Percentiles rank a stretch among this genome's conserved stretches.
Evolutionary conservation across 108 stramenopile species (phyloP).

Genomic region (Nitzschia palea): DNA sequence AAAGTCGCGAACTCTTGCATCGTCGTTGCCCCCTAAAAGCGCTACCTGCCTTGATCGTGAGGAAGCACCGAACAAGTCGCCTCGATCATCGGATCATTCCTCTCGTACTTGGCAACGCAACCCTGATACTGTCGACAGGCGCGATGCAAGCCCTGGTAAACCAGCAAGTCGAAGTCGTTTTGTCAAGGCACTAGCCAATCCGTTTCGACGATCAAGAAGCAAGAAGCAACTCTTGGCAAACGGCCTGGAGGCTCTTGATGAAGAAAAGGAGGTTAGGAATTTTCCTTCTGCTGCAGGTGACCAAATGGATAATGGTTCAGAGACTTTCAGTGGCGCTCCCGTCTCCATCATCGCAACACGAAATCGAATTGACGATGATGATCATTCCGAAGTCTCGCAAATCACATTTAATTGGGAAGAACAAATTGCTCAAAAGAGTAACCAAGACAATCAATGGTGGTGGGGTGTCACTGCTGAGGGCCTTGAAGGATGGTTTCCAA

Average conservation of each 20-base stretch:
- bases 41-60: too few species aligned
- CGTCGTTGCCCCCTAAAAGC: too few species aligned
- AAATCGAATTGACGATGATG: conserved; percentile 20
- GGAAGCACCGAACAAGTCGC: too few species aligned
- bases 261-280: conserved; percentile 29
- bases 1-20: too few species aligned
- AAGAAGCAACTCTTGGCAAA: conserved; percentile 13
- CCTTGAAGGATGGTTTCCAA: conserved; percentile 50
- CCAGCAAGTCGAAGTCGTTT: conserved; percentile 12
- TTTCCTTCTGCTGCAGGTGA: neutral
- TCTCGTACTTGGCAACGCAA: too few species aligned
- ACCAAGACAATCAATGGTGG: conserved; percentile 44
- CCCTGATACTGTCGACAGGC: too few species aligned
- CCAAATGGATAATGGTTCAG: neutral
- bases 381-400: conserved; percentile 38
- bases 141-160: too few species aligned
- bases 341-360: conserved; percentile 21
- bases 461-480: conserved; percentile 50
- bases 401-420: conserved; percentile 44
- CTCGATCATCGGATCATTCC: too few species aligned
- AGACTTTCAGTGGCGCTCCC: conserved; percentile 17
- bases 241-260: conserved; percentile 33
- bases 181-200: conserved; percentile 30
- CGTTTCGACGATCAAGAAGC: conserved; percentile 30
- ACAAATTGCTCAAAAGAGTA: conserved; percentile 12